phyloP scores from a whole-genome alignment of 331 rosid species.

The Malus hybrid region DNA sequence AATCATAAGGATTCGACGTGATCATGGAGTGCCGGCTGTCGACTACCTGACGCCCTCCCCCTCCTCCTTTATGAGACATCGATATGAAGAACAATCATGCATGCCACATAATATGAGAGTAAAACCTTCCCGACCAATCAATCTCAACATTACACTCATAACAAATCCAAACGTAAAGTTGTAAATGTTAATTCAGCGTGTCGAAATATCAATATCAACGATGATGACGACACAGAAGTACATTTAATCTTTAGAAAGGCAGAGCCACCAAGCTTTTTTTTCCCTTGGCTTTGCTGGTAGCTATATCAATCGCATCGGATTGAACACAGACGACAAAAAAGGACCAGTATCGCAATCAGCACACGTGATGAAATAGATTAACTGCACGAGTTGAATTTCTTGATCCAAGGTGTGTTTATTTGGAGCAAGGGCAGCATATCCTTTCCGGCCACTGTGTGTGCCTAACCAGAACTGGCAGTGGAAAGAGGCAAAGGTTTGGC shows the following conservation, averaged over 20 bases:
- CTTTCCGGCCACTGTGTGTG: slow-evolving; percentile 27
- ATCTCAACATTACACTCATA: not conserved
- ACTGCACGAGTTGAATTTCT: slow-evolving; percentile 3
- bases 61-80: not conserved
- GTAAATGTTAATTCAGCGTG: not conserved
- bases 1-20: no score
- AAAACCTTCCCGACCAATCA: no score
- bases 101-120: not conserved
- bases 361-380: slow-evolving; percentile 24
- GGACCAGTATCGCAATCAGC: slow-evolving; percentile 13
- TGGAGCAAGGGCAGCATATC: slow-evolving; percentile 15
- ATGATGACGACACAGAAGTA: no score
- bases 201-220: not conserved
- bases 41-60: no score
- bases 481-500: slow-evolving; percentile 32
- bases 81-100: not conserved
- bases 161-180: no score
- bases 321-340: not conserved
- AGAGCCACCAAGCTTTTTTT: not conserved
- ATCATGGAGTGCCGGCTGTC: no score
- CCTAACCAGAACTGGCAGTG: slow-evolving; percentile 24
- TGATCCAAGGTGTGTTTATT: not conserved
- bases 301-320: not conserved
- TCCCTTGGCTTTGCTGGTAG: not conserved
- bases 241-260: not conserved